These are phyloP conservation scores for Emericellopsis terricola DNA, from an alignment of 495 filamentous ascomycete genomes.

Conservation along the genomic window DNA sequence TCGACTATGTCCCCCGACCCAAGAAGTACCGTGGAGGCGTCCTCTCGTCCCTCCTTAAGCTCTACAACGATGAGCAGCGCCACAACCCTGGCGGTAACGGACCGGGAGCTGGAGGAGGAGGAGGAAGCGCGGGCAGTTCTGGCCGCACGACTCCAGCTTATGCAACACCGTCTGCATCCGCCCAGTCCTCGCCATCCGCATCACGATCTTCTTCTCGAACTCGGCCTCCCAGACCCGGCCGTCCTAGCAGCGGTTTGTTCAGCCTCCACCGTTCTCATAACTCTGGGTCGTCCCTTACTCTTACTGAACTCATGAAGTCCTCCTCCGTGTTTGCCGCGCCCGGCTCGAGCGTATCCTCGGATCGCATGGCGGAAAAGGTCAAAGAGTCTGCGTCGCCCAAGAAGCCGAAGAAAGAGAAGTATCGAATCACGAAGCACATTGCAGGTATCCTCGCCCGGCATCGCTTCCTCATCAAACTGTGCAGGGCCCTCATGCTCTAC, in stretches of 20 bases:
- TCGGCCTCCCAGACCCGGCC: constrained; percentile 11
- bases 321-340: constrained; percentile 25
- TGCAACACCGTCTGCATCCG: constrained; percentile 16
- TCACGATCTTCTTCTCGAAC: constrained; percentile 41
- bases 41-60: constrained; percentile 59
- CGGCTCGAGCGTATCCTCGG: constrained; percentile 9
- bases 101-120: too few relatives aligned
- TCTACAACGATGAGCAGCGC: constrained; percentile 34
- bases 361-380: constrained; percentile 16
- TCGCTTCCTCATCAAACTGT: constrained; percentile 68
- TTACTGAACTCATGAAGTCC: constrained; percentile 38
- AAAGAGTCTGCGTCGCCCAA: constrained; percentile 8
- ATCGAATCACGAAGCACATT: constrained; percentile 75
- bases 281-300: constrained; percentile 22
- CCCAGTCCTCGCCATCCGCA: constrained; percentile 33
- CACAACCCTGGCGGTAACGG: constrained; percentile 1
- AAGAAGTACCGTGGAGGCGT: constrained; percentile 58
- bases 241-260: not conserved
- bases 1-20: constrained; percentile 52
- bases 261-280: constrained; percentile 1
- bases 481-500: constrained; percentile 71
- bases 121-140: constrained; percentile 5
- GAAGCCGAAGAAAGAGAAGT: constrained; percentile 13
- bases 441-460: constrained; percentile 72
- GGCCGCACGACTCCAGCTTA: constrained; percentile 12